These are phyloP conservation scores for Fusarium sp. DNA, from an alignment of 2,329 filamentous ascomycete genomes.

Conservation along the genomic window DNA sequence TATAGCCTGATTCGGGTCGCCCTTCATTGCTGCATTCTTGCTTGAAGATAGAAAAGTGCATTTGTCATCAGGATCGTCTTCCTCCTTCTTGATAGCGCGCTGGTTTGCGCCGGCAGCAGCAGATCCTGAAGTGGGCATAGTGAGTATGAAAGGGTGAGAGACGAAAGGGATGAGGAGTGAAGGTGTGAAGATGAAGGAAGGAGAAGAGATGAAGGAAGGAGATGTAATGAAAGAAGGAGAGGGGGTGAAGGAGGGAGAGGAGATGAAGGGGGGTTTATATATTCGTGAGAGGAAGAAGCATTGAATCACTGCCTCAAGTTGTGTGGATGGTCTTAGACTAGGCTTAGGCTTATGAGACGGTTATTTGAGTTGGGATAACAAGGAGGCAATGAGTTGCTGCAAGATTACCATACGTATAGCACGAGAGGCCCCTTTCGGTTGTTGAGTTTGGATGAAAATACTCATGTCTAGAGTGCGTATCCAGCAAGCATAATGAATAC, in stretches of 20 bases:
- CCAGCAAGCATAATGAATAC: fast-evolving
- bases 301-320: neutral
- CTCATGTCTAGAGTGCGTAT: neutral
- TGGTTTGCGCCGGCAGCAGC: fast-evolving
- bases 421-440: neutral
- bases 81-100: fast-evolving
- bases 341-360: neutral
- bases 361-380: neutral
- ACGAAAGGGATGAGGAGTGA: neutral
- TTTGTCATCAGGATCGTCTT: too few species aligned
- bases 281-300: neutral
- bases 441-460: neutral
- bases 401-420: fast-evolving
- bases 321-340: neutral
- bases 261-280: neutral
- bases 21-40: fast-evolving
- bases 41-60: fast-evolving
- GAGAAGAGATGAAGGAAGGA: too few species aligned
- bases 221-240: too few species aligned
- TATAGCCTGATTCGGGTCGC: fast-evolving
- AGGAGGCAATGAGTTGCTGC: neutral
- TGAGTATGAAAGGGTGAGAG: too few species aligned
- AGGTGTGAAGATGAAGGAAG: neutral
- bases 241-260: neutral
- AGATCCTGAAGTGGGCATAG: too few species aligned